Evolutionary conservation across 495 filamentous ascomycete species (phyloP), one percentile per base, ranked within the genome.

Genomic region (Podospora pseudocomata): DNA sequence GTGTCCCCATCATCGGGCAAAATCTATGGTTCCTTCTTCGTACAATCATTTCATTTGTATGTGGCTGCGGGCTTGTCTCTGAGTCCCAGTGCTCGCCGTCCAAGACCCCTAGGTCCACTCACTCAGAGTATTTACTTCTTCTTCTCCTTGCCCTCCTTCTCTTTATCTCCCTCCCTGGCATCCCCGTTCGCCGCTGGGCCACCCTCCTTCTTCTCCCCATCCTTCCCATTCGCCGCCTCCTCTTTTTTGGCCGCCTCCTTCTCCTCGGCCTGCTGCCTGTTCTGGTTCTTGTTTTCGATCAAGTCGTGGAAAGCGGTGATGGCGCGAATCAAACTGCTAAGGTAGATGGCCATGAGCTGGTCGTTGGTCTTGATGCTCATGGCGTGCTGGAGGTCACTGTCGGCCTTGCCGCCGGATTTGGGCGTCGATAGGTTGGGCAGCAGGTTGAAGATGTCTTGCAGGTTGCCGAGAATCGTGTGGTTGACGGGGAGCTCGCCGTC

Each of bases 271-370:
- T 94, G 92, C 81, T 97, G 94, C 73, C 94, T 83, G 82, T 99
- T 99, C 83, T 98, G 95, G 69, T 98, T 97, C 89, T 99, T 99
- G 82, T 99, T 99, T 85, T 99, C 95, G 73, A 99, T 99, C 70
- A 99, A 82, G 79, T 99, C 95, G 78, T 99, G 95, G 88, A 98
- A 99, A 16, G 95, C 96, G 7, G 95, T 98, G 74, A 99, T 98
- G 34, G 96, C 96, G 55, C 95, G 88, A 81, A 99, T 97, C 82
- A 99, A 82, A 80, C 91, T 95, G 80, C 91, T 94, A 67, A 99
- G 84, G 78, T 99, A 99, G 76, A 99, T 98, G 54, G 93, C 88
- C 89, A 99, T 97, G 68, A 99, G 85, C 83, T 99, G 95, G 79
- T 99, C 95, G 75, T 99, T 98, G 68, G 96, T 97, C 89, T 99